Base-by-base conservation (phyloP, 371 early-diverging fungal species). In the Enterospora canceri region DNA sequence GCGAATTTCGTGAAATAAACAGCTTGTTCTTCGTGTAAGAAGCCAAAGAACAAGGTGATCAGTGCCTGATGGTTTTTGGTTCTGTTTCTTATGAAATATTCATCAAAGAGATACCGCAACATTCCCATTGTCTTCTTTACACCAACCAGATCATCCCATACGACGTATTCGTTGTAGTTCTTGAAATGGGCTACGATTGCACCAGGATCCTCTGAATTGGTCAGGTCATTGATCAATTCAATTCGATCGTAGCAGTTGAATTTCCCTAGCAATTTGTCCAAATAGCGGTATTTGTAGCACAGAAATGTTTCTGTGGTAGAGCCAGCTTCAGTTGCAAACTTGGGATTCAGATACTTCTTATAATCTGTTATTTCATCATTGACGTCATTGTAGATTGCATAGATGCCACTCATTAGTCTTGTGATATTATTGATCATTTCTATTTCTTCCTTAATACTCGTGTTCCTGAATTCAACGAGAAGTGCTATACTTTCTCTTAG, bases 391-490 rank as follows among this genome's bases (percentile, higher is more conserved):
- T 4, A 16, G 8, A 50, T n/a, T 28, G 26, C 33, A 28, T 28
- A 62, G 19, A 62, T 15, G 12, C 16, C 19, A 5, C 23, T 18
- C 8, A 62, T 4, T 15, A 48, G 23, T 5, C 16, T 28, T 16
- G 63, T 65, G 16, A 19, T 21, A 21, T 31, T 4, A 3, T 55
- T 15, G 3, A 55, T 29, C 8, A 65, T 35, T 29, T 21, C 4
- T 55, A 55, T 40, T 56, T 65, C 65, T 32, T 65, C 65, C 32
- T 55, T 49, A 15, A 65, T 50, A 2, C 34, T 65, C 15, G 65
- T 34, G 19, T 24, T 33, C 46, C 26, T 65, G 46, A 34, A 65
- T n/a, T 65, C 57, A 15, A 15, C n/a, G 2, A 65, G 32, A 15
- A 55, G 53, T 3, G 3, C 26, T 15, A 35, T 16, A 15, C 8